phyloP scores from a whole-genome alignment of 2,329 filamentous ascomycete species.

The Ramichloridium luteum region DNA sequence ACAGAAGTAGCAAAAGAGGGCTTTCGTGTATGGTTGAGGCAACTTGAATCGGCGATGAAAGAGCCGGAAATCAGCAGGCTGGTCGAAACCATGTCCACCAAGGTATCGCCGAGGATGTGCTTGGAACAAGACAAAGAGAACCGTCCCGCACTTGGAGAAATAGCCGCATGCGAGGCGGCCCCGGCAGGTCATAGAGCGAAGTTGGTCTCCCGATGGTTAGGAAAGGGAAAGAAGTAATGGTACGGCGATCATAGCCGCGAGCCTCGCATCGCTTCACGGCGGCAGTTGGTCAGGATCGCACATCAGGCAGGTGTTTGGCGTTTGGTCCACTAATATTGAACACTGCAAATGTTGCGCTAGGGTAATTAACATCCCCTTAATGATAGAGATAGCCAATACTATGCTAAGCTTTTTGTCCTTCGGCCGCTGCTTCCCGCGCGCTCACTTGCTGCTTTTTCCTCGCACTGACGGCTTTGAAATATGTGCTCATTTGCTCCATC shows the following conservation, averaged over 20 bases:
- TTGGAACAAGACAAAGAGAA: conserved; percentile 44
- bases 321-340: no score
- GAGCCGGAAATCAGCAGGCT: conserved; percentile 16
- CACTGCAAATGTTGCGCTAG: no score
- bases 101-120: no score
- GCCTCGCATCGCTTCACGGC: neutral
- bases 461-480: conserved; percentile 49
- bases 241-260: neutral
- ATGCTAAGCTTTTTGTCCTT: neutral
- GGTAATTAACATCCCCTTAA: neutral
- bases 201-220: no score
- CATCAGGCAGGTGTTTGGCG: neutral
- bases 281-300: neutral
- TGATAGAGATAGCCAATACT: neutral
- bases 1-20: conserved; percentile 19
- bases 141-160: neutral
- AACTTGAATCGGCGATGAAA: conserved; percentile 14
- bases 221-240: neutral
- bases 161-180: no score
- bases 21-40: conserved; percentile 21
- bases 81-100: conserved; percentile 6
- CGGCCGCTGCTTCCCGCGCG: conserved; percentile 7
- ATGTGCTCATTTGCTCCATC: conserved; percentile 77
- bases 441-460: conserved; percentile 20
- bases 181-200: no score